Evolutionary conservation across 2,329 filamentous ascomycete species (phyloP), one percentile per base, ranked within the genome.

Genomic region (Fusarium sp.): DNA sequence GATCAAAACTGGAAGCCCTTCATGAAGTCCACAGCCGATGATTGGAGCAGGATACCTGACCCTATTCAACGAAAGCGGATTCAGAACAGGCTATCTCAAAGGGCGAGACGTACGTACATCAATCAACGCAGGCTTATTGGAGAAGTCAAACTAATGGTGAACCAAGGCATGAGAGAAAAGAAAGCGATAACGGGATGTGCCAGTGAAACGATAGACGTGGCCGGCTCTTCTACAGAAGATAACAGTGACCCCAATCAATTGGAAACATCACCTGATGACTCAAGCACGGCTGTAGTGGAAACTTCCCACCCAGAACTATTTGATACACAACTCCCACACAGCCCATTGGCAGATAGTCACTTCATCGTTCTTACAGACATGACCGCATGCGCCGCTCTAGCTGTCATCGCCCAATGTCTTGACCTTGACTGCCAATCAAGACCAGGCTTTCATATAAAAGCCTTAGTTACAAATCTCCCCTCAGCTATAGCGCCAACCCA

Each of bases 11-110:
- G 65, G 64, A 44, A 67, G 0, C 58, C 30, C 8, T 68, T 41
- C 4, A 38, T 68, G 16, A 62, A 64, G 3, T 56, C 64, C 0
- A 27, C 25, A 3, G 64, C 34, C 1, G 69, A 72, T 12, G 62
- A 72, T 30, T 72, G 69, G 69, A 67, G 58, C 3, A 38, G 11
- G 2, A 52, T 72, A 8, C 49, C 53, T 3, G 69, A 71, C 20
- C 55, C 62, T 1, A 24, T n/a, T 5, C 49, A 71, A 15, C 52
- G 65, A 5, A 72, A 71, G 22, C 62, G 65, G 9, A 65, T 72
- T 24, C 69, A 72, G 45, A 72, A 72, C 46, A 58, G 69, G 29
- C 58, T 71, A 10, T 61, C 69, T 2, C 69, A 72, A 8, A 43
- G 69, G 20, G 69, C 69, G 1, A 58, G 69, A 20, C 56, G 69